Percentiles rank a stretch among this genome's conserved stretches.
These are phyloP conservation scores for Phaeotremella skinneri DNA, from an alignment of 768 basidiomycete species.

Conservation along the genomic window DNA sequence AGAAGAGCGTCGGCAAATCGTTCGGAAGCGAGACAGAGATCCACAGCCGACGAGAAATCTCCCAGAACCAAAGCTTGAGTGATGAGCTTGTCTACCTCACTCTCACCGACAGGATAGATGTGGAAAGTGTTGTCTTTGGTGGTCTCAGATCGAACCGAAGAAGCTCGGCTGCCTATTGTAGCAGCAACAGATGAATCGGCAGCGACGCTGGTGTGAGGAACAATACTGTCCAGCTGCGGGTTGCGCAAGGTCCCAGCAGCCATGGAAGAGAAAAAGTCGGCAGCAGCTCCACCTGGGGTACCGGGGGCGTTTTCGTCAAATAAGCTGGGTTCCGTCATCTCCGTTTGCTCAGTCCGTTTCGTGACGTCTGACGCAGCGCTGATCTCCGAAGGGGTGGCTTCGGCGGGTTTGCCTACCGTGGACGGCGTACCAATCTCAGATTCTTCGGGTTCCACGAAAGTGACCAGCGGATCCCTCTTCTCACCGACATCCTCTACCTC, in stretches of 20 bases:
- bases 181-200: constrained; percentile 90
- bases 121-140: constrained; percentile 76
- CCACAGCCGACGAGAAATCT: constrained; percentile 90
- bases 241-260: constrained; percentile 56
- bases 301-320: constrained; percentile 72
- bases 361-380: constrained; percentile 62
- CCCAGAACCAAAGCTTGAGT: constrained; percentile 92
- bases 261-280: constrained; percentile 85
- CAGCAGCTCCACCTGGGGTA: constrained; percentile 63
- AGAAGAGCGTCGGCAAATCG: constrained; percentile 93
- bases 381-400: constrained; percentile 72
- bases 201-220: constrained; percentile 73
- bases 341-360: constrained; percentile 58
- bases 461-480: constrained; percentile 1
- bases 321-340: constrained; percentile 72
- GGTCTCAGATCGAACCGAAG: constrained; percentile 67
- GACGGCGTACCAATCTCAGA: constrained; percentile 44
- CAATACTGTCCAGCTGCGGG: constrained; percentile 56
- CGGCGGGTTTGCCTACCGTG: constrained; percentile 56
- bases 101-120: constrained; percentile 84
- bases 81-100: constrained; percentile 79
- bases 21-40: constrained; percentile 80
- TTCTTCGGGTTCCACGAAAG: constrained; percentile 47
- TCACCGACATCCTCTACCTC: neutral
- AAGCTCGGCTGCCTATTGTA: constrained; percentile 86